Conservation (phyloP, 768 basidiomycete species). For the Lentinula aciculospora region DNA sequence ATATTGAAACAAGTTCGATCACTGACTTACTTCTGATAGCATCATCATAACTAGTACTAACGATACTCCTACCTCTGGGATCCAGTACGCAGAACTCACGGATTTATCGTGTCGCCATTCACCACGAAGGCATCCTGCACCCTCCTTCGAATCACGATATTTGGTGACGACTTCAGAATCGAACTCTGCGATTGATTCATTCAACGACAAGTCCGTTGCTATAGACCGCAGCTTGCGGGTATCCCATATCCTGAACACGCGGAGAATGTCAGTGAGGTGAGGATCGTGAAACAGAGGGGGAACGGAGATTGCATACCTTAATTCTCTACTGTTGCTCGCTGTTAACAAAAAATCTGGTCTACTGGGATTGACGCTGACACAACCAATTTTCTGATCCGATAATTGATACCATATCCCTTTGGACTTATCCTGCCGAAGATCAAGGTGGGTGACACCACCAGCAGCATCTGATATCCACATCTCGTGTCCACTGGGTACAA, state of each 20-base stretch:
- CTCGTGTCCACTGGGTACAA: conserved; percentile 63
- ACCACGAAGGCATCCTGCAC: conserved; percentile 51
- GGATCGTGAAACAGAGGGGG: background rate
- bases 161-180: conserved; percentile 38
- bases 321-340: conserved; percentile 64
- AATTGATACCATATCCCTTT: conserved; percentile 58
- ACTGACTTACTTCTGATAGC: conserved; percentile 47
- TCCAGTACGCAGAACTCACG: conserved; percentile 84
- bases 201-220: conserved; percentile 21
- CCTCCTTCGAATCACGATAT: conserved; percentile 45
- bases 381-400: conserved; percentile 72
- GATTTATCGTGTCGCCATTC: conserved; percentile 71
- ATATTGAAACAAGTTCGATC: background rate
- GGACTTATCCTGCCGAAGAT: conserved; percentile 58
- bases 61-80: conserved; percentile 68
- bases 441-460: conserved; percentile 72
- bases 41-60: conserved; percentile 85
- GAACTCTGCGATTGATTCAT: conserved; percentile 26
- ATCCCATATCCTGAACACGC: conserved; percentile 67
- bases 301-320: conserved; percentile 49
- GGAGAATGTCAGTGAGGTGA: background rate
- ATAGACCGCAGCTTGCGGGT: conserved; percentile 55
- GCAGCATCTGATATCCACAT: conserved; percentile 78
- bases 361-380: conserved; percentile 72
- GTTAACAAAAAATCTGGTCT: conserved; percentile 63